Conservation (phyloP, 495 filamentous ascomycete genomes). For the Hypoxylon trugodes region DNA sequence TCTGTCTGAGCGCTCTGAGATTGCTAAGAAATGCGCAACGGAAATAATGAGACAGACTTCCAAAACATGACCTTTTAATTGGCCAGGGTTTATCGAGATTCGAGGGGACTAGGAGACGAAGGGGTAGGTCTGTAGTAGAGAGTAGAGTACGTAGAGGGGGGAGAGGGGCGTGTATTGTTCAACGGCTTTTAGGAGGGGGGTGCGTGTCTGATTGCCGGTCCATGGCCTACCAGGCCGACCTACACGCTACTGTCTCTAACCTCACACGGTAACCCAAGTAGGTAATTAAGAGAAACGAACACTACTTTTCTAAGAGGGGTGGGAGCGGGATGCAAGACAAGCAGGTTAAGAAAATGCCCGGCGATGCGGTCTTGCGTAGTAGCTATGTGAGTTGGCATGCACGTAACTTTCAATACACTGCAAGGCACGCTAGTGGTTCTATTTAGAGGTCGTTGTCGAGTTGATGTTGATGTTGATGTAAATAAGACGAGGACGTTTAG, state of each 20-base stretch:
- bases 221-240: conserved; percentile 18
- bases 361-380: conserved; percentile 38
- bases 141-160: conserved; percentile 15
- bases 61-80: conserved; percentile 38
- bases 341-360: conserved; percentile 39
- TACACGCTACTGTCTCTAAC: conserved; percentile 31
- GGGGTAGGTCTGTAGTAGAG: conserved; percentile 21
- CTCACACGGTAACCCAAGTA: conserved; percentile 32
- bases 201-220: conserved; percentile 44
- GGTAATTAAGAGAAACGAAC: conserved; percentile 34
- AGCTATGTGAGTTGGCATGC: conserved; percentile 37
- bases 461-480: conserved; percentile 9
- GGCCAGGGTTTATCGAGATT: conserved; percentile 46
- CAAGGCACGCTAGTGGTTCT: conserved; percentile 29
- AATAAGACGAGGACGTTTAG: conserved; percentile 13
- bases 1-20: conserved; percentile 40
- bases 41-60: conserved; percentile 43
- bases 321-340: conserved; percentile 36
- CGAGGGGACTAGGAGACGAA: conserved; percentile 37
- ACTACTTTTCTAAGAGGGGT: conserved; percentile 22
- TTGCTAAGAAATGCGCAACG: conserved; percentile 44
- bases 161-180: conserved; percentile 37
- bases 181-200: conserved; percentile 42
- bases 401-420: conserved; percentile 38
- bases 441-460: conserved; percentile 16